phyloP scores from a whole-genome alignment of 1,284 basidiomycete genomes.

The Earliella scabrosa region DNA sequence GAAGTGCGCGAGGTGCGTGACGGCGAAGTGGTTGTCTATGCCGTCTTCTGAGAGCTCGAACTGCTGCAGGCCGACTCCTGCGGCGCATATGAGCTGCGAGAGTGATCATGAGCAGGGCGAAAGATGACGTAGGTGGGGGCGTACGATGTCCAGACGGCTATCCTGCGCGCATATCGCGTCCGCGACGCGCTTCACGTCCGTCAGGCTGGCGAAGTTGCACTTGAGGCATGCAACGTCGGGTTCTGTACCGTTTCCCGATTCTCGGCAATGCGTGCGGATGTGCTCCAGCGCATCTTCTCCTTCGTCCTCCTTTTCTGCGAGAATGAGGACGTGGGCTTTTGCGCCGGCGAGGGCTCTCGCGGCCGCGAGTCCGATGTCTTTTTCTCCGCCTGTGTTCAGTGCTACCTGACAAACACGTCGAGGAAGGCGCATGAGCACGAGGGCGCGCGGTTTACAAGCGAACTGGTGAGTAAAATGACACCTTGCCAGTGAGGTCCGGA shows the following conservation, averaged over 20 bases:
- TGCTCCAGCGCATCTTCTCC: conserved; percentile 43
- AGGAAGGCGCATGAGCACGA: no score
- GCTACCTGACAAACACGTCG: no score
- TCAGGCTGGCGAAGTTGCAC: conserved; percentile 45
- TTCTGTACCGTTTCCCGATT: conserved; percentile 13
- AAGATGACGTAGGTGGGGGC: conserved; percentile 8
- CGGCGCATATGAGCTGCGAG: conserved; percentile 42
- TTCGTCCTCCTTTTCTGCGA: conserved; percentile 44
- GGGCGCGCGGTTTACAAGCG: not conserved
- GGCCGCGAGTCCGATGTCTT: conserved; percentile 46
- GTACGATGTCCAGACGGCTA: conserved; percentile 44
- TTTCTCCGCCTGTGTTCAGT: conserved; percentile 48
- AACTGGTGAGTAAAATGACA: not conserved
- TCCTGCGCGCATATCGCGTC: conserved; percentile 39
- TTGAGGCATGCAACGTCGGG: conserved; percentile 43
- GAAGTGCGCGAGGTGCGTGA: conserved; percentile 48
- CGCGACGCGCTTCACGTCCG: conserved; percentile 43
- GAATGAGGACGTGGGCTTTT: conserved; percentile 44
- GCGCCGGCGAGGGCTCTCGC: conserved; percentile 42
- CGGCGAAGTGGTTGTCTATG: conserved; percentile 44
- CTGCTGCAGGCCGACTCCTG: conserved; percentile 46
- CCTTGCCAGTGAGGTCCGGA: conserved; percentile 14
- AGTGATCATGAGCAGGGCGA: not conserved
- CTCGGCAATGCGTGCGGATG: conserved; percentile 36
- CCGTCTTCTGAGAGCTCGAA: conserved; percentile 43